phyloP scores from a whole-genome alignment of 2,329 filamentous ascomycete genomes.

The Aspergillus tanneri region DNA sequence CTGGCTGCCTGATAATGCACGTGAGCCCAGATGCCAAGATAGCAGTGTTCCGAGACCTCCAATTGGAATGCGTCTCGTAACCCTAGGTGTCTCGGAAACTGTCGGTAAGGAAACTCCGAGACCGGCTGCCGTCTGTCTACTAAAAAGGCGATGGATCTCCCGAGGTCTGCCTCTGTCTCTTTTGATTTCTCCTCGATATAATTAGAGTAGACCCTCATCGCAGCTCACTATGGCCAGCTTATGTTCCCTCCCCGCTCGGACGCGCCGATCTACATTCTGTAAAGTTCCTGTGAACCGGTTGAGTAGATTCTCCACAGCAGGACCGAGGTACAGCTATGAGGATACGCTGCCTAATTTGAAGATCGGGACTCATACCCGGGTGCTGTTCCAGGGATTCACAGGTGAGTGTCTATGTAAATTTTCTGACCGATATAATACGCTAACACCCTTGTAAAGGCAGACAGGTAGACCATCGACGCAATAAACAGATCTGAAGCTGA shows the following conservation, averaged over 20 bases:
- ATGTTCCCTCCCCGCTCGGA: conserved; percentile 23
- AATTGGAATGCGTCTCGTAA: conserved; percentile 9
- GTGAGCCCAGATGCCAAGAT: background rate
- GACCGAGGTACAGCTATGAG: conserved; percentile 46
- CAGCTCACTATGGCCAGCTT: conserved; percentile 19
- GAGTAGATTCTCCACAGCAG: conserved; percentile 35
- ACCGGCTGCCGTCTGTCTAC: conserved; percentile 9
- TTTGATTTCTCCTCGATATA: background rate
- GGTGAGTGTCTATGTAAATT: conserved; percentile 38
- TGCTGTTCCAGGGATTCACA: conserved; percentile 71
- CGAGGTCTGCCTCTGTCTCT: conserved; percentile 4
- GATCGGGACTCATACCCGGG: conserved; percentile 64
- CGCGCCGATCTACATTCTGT: conserved; percentile 11
- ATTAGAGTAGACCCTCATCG: background rate
- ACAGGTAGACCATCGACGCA: conserved; percentile 29
- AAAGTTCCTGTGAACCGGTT: conserved; percentile 6
- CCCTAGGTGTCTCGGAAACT: conserved; percentile 11
- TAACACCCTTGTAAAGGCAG: conserved; percentile 28
- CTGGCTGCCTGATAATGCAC: background rate
- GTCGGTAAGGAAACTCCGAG: conserved; percentile 15
- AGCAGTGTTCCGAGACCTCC: conserved; percentile 18
- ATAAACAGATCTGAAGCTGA: background rate
- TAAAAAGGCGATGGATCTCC: conserved; percentile 4
- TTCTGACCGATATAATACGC: conserved; percentile 11
- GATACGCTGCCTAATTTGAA: conserved; percentile 66